Conservation (phyloP, 345 rosid genomes). For the Acer yangbiense region DNA sequence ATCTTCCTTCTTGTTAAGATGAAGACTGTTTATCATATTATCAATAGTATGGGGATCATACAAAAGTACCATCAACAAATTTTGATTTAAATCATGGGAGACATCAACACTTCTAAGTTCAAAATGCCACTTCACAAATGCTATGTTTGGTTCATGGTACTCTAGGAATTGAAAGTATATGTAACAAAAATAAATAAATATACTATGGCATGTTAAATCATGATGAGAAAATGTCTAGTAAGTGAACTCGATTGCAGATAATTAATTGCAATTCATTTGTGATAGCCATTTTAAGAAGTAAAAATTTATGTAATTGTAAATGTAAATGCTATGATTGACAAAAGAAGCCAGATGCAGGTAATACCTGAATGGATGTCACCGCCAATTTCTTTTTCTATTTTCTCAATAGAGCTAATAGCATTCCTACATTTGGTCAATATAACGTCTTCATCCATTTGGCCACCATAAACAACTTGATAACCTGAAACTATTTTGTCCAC, state of each 20-base stretch:
- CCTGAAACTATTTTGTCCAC: constrained; percentile 73
- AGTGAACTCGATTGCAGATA: not conserved
- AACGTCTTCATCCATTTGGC: constrained; percentile 64
- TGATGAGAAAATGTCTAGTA: not conserved
- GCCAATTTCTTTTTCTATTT: constrained; percentile 57
- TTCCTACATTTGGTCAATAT: constrained; percentile 61
- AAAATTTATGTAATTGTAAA: not conserved
- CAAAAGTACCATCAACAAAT: not conserved
- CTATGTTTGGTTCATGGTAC: not conserved
- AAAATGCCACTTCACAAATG: not conserved
- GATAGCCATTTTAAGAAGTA: not conserved
- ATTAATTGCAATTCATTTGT: not conserved
- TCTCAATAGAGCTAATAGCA: constrained; percentile 58
- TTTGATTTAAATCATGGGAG: not conserved
- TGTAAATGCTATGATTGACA: not conserved
- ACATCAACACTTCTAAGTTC: not conserved
- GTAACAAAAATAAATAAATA: not conserved
- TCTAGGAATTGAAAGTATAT: not conserved
- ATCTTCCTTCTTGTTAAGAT: not conserved
- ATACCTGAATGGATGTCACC: constrained; percentile 68
- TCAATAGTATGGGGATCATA: not conserved
- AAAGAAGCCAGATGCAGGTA: constrained; percentile 5
- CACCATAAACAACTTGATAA: constrained; percentile 60
- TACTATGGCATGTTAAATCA: not conserved
- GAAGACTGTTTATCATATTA: not conserved